A percentile compares a stretch with the other conserved stretches of the same genome.
These are phyloP conservation scores for Microglena sp. DNA, from an alignment of 139 green algal genomes.

Conservation along the genomic window DNA sequence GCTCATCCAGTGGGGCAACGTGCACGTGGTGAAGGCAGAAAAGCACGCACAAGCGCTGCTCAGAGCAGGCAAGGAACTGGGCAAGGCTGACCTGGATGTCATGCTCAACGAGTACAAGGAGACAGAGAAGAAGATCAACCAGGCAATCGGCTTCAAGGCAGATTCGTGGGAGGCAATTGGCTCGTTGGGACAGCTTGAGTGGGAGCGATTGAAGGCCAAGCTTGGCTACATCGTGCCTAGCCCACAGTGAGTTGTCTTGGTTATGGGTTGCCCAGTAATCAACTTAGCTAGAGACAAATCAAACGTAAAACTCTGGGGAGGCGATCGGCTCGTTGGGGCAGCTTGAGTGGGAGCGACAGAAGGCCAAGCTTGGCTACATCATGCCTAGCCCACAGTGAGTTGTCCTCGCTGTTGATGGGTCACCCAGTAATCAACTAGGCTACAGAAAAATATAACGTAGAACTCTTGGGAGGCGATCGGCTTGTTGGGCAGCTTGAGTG, in stretches of 20 bases:
- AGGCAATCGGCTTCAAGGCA: conserved; percentile 51
- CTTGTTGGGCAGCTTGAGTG: conserved; percentile 34
- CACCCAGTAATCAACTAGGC: too few relatives aligned
- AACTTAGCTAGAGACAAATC: too few relatives aligned
- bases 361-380: conserved; percentile 7
- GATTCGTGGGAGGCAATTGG: conserved; percentile 51
- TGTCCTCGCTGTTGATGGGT: too few relatives aligned
- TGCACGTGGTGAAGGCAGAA: conserved; percentile 24
- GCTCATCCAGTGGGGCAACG: conserved; percentile 64
- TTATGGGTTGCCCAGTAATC: too few relatives aligned
- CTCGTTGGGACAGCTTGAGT: conserved; percentile 32
- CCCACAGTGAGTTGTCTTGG: too few relatives aligned
- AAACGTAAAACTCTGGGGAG: conserved; percentile 58
- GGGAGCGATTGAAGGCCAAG: conserved; percentile 31
- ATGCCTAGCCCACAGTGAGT: too few relatives aligned
- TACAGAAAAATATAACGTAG: too few relatives aligned
- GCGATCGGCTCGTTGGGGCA: conserved; percentile 30
- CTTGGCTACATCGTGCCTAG: conserved; percentile 16
- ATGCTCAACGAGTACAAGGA: conserved; percentile 20
- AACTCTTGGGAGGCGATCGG: conserved; percentile 50
- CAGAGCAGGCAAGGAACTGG: conserved; percentile 8
- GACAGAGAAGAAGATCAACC: conserved; percentile 38
- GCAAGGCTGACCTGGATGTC: conserved; percentile 9
- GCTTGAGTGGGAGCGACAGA: conserved; percentile 23
- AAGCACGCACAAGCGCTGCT: conserved; percentile 9